These are phyloP conservation scores for Clonostachys byssicola DNA, from an alignment of 2,329 filamentous ascomycete genomes.

Conservation along the genomic window DNA sequence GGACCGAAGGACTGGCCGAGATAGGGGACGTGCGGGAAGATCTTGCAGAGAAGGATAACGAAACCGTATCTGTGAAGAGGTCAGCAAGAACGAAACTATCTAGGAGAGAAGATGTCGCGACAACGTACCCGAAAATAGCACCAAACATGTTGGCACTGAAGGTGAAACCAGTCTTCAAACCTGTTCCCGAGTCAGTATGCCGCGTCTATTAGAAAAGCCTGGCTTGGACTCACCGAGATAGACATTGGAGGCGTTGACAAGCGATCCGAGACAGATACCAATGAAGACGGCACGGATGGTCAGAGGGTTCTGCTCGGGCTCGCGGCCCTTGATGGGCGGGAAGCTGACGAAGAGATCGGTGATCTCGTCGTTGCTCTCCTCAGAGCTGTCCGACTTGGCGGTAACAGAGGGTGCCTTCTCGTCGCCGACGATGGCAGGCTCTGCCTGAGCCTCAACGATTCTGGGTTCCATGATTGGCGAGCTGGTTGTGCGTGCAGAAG, in stretches of 20 bases:
- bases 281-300: constrained; percentile 51
- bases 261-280: constrained; percentile 50
- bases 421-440: too few relatives aligned
- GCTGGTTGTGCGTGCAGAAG: too few relatives aligned
- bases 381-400: constrained; percentile 15
- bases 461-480: too few relatives aligned
- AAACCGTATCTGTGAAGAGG: constrained; percentile 36
- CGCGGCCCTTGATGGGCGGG: constrained; percentile 30
- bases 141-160: constrained; percentile 43
- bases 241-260: constrained; percentile 59
- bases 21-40: constrained; percentile 41
- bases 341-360: constrained; percentile 34
- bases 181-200: constrained; percentile 15
- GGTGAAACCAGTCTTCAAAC: constrained; percentile 45
- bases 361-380: constrained; percentile 18
- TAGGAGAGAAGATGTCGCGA: too few relatives aligned
- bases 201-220: neutral
- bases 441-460: too few relatives aligned
- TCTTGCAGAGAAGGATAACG: constrained; percentile 46
- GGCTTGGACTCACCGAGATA: constrained; percentile 42
- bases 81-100: too few relatives aligned
- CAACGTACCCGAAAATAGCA: constrained; percentile 44
- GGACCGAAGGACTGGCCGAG: constrained; percentile 53
- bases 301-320: constrained; percentile 41
- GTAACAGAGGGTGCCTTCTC: too few relatives aligned